Evolutionary conservation across 2,329 filamentous ascomycete genomes (phyloP).

Genomic region (Diaporthe amygdali): DNA sequence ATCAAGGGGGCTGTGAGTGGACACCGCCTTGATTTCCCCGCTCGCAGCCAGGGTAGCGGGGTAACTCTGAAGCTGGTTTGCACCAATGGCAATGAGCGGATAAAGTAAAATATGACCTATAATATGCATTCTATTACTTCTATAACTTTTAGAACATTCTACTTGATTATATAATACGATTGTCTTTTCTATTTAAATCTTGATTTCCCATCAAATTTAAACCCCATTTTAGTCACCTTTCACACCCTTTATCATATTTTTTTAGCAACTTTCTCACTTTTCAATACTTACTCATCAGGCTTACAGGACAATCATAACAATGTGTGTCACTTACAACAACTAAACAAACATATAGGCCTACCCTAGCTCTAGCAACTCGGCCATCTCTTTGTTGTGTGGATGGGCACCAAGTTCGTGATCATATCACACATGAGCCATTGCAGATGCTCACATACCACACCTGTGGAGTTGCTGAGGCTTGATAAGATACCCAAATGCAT

Average conservation of each 20-base stretch:
- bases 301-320: too few relatives aligned
- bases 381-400: too few relatives aligned
- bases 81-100: not conserved
- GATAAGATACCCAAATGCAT: too few relatives aligned
- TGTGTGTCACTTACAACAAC: not conserved
- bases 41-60: too few relatives aligned
- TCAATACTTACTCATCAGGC: not conserved
- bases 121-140: not conserved
- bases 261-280: not conserved
- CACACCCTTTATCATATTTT: rapidly evolving
- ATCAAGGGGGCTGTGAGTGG: too few relatives aligned
- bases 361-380: too few relatives aligned
- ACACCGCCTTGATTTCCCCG: too few relatives aligned
- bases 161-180: not conserved
- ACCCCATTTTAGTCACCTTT: too few relatives aligned
- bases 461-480: not conserved
- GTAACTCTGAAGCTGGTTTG: too few relatives aligned
- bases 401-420: not conserved
- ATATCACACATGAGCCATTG: not conserved
- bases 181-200: rapidly evolving
- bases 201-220: too few relatives aligned
- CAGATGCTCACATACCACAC: not conserved
- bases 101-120: not conserved
- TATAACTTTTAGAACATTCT: not conserved
- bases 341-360: too few relatives aligned